Conservation (phyloP, 805 yeast species). For the Yarrowia osloensis region DNA sequence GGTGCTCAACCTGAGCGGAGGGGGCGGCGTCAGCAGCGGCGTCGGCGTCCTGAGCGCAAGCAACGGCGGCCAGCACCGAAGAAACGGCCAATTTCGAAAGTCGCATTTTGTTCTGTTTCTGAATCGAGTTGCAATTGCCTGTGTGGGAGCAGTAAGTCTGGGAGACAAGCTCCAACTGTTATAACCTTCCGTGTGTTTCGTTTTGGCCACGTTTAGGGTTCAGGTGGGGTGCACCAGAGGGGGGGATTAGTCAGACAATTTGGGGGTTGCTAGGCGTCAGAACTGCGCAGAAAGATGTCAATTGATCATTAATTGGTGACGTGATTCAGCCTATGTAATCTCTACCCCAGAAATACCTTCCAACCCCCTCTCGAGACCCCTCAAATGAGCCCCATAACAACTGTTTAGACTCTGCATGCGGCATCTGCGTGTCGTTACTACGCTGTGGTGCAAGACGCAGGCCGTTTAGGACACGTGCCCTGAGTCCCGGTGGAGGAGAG, state of each 20-base stretch:
- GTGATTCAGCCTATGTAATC: too few relatives aligned
- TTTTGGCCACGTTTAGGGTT: slow-evolving; percentile 27
- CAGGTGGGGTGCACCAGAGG: neutral
- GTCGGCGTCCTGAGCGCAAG: slow-evolving; percentile 13
- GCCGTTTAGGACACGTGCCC: neutral
- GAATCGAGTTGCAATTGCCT: neutral
- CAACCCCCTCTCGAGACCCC: neutral
- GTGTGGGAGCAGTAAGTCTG: neutral
- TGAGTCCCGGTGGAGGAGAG: neutral
- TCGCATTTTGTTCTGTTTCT: neutral
- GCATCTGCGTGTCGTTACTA: neutral
- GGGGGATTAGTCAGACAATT: neutral
- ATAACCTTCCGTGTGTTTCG: slow-evolving; percentile 11
- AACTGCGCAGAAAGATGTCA: neutral
- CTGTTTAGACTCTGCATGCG: neutral
- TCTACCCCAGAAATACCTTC: too few relatives aligned
- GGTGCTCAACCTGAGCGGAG: slow-evolving; percentile 5
- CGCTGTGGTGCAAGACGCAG: neutral
- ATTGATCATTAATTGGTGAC: neutral
- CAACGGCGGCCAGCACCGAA: slow-evolving; percentile 30
- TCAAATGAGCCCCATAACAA: neutral
- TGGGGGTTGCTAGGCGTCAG: neutral
- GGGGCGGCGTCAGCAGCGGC: slow-evolving; percentile 13
- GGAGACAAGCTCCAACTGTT: neutral
- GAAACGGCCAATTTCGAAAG: slow-evolving; percentile 28